Base-by-base conservation (phyloP, 1,139 yeast species). In the Casaregolazyma suthepensis region DNA sequence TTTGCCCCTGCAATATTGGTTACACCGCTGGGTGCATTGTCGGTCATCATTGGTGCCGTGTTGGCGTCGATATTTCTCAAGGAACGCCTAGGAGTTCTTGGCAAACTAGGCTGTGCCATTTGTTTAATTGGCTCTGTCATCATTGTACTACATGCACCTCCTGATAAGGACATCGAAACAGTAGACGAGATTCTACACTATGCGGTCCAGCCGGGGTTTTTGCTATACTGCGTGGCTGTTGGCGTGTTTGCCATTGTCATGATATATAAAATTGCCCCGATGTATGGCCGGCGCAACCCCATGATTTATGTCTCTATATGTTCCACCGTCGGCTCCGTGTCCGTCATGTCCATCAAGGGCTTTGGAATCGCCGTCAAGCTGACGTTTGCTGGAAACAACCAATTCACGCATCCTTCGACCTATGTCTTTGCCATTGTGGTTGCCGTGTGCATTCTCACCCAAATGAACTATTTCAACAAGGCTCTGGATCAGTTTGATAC, bases 1-100 rank as follows among this genome's bases (percentile, higher is more conserved):
- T 89, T 89, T 76, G 96, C 97, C 0, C 96, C 96, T 1, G 96
- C 96, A 1, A 87, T 90, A 59, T 72, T 89, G 62, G 96, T 89
- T 45, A 90, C 96, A 2, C 97, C 96, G 2, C 75, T 89, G 54
- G 97, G 97, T 10, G 97, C 97, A 0, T 74, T 89, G 40, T 83
- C 91, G 1, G 97, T 89, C 38, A 87, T 89, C 59, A 89, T 89
- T 57, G 97, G 73, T 15, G 96, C 97, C 1, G 89, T 89, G 10
- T 74, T 89, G 59, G 97, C 97, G 0, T 86, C 96, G 2, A 70
- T 89, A 3, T 87, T 89, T 66, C 74, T 89, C 59, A 85, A 87
- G 65, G 97, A 89, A 69, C 94, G 87, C 66, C 78, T 89, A 59
- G 96, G 96, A 0, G 80, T 87, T 4, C 74, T 89, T 64, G 97